Percentiles rank a stretch among this genome's conserved stretches.
These are phyloP conservation scores for Spirogloea muscicola DNA, from an alignment of 139 green algal genomes.

Conservation along the genomic window DNA sequence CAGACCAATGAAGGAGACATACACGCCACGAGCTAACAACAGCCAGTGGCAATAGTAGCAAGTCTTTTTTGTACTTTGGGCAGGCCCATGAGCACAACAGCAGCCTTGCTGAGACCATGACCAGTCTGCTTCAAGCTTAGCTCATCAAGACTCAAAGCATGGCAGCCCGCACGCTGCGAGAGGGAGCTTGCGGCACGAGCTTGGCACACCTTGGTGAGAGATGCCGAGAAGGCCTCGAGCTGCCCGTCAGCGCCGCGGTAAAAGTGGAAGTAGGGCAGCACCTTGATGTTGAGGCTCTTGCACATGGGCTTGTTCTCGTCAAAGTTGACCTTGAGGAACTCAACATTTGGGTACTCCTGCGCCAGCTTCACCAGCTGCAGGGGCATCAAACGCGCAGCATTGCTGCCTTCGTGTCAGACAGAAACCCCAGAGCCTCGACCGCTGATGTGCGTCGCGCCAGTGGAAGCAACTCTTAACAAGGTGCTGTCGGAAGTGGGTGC, in stretches of 20 bases:
- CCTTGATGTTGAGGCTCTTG: conserved; percentile 75
- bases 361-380: conserved; percentile 62
- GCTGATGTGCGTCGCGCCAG: no score
- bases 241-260: conserved; percentile 77
- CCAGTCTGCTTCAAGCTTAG: background rate
- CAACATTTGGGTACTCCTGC: conserved; percentile 63
- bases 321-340: conserved; percentile 83
- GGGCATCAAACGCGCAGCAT: no score
- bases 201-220: conserved; percentile 67
- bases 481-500: no score
- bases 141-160: background rate
- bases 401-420: no score
- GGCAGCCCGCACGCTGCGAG: background rate
- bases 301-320: conserved; percentile 82
- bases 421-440: no score
- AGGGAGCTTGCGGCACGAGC: background rate
- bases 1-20: no score
- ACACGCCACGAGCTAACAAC: no score
- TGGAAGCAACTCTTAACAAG: no score
- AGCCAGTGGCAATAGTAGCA: no score
- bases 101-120: no score
- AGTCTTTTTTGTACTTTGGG: no score
- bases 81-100: no score
- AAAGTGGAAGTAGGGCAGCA: conserved; percentile 94
- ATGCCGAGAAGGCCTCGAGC: conserved; percentile 71